phyloP scores from a whole-genome alignment of 495 filamentous ascomycete genomes.

The Cryomyces minteri region DNA sequence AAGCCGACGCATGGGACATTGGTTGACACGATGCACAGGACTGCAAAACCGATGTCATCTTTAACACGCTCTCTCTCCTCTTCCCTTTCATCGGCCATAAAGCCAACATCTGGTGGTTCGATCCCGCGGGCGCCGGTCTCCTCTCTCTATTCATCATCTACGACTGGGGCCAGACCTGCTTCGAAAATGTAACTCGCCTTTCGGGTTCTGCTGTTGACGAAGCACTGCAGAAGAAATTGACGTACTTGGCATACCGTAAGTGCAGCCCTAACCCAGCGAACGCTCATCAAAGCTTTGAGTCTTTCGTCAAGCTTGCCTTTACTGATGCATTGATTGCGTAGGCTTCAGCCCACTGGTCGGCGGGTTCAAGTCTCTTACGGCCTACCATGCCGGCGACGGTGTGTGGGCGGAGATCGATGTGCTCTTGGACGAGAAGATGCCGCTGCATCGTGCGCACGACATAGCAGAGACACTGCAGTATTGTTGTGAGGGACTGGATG shows the following conservation, averaged over 20 bases:
- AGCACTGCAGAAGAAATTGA: slow-evolving; percentile 21
- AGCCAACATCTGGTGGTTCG: slow-evolving; percentile 28
- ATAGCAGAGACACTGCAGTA: slow-evolving; percentile 32
- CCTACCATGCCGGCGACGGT: slow-evolving; percentile 30
- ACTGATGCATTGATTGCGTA: not conserved
- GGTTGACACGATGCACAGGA: slow-evolving; percentile 8
- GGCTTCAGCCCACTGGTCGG: slow-evolving; percentile 26
- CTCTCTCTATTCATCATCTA: slow-evolving; percentile 31
- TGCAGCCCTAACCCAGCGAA: no score
- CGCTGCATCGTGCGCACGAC: slow-evolving; percentile 25
- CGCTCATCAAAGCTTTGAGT: no score
- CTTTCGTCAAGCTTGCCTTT: no score
- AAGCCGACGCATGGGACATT: not conserved
- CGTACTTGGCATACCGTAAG: slow-evolving; percentile 21
- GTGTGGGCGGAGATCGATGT: slow-evolving; percentile 31
- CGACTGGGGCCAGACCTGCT: slow-evolving; percentile 28
- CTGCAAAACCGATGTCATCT: slow-evolving; percentile 32
- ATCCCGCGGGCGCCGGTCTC: slow-evolving; percentile 25
- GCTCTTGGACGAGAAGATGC: slow-evolving; percentile 23
- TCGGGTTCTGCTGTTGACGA: slow-evolving; percentile 22
- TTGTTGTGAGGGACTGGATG: slow-evolving; percentile 24
- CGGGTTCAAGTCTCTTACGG: slow-evolving; percentile 27
- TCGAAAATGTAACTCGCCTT: slow-evolving; percentile 27
- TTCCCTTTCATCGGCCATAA: slow-evolving; percentile 27
- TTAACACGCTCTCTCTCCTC: slow-evolving; percentile 29